phyloP scores from a whole-genome alignment of 768 basidiomycete genomes.

The Kwoniella sp. region DNA sequence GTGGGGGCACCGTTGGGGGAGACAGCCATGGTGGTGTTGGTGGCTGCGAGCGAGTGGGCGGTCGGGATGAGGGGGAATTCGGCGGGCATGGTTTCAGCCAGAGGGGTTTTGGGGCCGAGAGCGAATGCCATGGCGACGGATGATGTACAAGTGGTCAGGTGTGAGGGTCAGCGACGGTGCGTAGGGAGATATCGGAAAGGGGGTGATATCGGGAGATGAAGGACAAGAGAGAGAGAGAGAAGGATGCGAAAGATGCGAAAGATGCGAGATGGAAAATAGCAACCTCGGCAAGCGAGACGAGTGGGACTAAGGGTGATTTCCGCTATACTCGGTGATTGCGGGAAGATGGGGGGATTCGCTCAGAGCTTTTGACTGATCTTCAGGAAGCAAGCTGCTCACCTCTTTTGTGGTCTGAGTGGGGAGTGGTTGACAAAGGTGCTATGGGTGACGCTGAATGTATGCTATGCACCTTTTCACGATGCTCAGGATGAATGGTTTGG shows the following conservation, averaged over 20 bases:
- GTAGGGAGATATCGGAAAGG: no score
- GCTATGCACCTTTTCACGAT: no score
- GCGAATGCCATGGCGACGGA: slow-evolving; percentile 5
- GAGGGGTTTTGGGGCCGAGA: no score
- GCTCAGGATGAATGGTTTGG: no score
- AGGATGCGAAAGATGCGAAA: background rate
- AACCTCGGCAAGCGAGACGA: background rate
- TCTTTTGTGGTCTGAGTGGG: background rate
- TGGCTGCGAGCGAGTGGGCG: slow-evolving; percentile 5
- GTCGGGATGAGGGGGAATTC: no score
- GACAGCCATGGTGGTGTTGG: slow-evolving; percentile 12
- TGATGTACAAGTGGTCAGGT: background rate
- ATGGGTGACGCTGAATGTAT: no score
- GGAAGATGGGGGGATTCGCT: background rate
- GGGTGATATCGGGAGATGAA: background rate
- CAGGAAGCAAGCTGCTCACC: background rate
- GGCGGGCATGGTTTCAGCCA: no score
- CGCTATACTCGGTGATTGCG: background rate
- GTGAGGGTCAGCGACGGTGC: no score
- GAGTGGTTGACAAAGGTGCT: no score
- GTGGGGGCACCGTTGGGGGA: slow-evolving; percentile 22
- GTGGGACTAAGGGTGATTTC: background rate
- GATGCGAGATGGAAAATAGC: background rate
- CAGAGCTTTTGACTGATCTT: background rate
- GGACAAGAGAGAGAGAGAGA: slow-evolving; percentile 1